These are phyloP conservation scores for Xylogone sp. DNA, from an alignment of 2,329 filamentous ascomycete genomes.

Conservation along the genomic window DNA sequence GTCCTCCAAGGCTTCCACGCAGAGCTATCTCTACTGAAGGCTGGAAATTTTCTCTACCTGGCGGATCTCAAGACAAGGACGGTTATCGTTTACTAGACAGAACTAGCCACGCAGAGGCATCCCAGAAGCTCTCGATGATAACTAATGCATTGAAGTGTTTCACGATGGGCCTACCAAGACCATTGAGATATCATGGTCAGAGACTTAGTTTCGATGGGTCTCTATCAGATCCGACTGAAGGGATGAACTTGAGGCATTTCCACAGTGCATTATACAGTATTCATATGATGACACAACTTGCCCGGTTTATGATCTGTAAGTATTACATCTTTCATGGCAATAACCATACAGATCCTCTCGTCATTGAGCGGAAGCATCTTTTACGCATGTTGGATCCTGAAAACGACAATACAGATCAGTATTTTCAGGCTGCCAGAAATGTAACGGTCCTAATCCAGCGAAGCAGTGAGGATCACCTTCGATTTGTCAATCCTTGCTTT, in stretches of 20 bases:
- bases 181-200: constrained; percentile 27
- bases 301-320: constrained; percentile 7
- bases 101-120: not conserved
- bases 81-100: too few species aligned
- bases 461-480: constrained; percentile 6
- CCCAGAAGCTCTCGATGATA: constrained; percentile 6
- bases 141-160: constrained; percentile 29
- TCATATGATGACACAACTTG: constrained; percentile 7
- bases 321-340: constrained; percentile 12
- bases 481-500: constrained; percentile 14
- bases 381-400: not conserved
- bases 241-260: constrained; percentile 16
- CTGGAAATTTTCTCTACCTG: too few species aligned
- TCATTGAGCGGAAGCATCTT: not conserved
- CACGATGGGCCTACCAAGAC: constrained; percentile 23
- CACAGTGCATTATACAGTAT: constrained; percentile 22
- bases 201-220: constrained; percentile 23
- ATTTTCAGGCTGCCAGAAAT: constrained; percentile 6
- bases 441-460: not conserved
- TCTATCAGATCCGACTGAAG: not conserved
- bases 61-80: too few species aligned
- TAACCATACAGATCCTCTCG: not conserved
- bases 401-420: constrained; percentile 1
- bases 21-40: not conserved
- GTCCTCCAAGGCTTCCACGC: constrained; percentile 5